These are phyloP conservation scores for Yarrowia keelungensis DNA, from an alignment of 805 yeast genomes.

Conservation along the genomic window DNA sequence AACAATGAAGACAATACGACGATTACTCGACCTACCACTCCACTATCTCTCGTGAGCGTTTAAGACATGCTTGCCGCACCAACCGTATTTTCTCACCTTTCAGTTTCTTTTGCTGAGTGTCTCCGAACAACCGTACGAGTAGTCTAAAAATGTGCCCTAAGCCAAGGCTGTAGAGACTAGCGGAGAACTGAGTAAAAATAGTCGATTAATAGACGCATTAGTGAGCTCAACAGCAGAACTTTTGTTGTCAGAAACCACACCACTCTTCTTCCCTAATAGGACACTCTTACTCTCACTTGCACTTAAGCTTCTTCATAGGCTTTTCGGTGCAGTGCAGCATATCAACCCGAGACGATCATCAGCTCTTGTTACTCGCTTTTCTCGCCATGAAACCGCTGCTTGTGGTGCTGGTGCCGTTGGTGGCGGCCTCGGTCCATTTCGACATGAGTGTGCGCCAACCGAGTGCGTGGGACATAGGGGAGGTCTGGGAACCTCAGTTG, in stretches of 20 bases:
- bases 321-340: not conserved
- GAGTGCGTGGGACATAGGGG: conserved; percentile 13
- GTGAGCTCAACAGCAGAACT: too few species aligned
- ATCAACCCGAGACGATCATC: too few species aligned
- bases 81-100: not conserved
- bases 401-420: conserved; percentile 20
- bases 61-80: conserved; percentile 1
- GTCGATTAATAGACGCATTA: too few species aligned
- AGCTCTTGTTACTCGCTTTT: too few species aligned
- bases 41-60: not conserved
- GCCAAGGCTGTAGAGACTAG: not conserved
- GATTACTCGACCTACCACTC: not conserved
- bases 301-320: not conserved
- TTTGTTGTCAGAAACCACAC: too few species aligned
- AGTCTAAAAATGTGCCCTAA: not conserved
- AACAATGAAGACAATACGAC: too few species aligned
- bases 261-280: too few species aligned
- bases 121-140: too few species aligned
- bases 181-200: not conserved
- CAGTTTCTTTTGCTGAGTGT: too few species aligned
- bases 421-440: conserved; percentile 23
- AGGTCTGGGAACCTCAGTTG: conserved; percentile 7
- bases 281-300: too few species aligned
- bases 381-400: conserved; percentile 4
- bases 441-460: conserved; percentile 31